Base-by-base conservation (phyloP, 306 rosid species). In the Lagenaria siceraria region DNA sequence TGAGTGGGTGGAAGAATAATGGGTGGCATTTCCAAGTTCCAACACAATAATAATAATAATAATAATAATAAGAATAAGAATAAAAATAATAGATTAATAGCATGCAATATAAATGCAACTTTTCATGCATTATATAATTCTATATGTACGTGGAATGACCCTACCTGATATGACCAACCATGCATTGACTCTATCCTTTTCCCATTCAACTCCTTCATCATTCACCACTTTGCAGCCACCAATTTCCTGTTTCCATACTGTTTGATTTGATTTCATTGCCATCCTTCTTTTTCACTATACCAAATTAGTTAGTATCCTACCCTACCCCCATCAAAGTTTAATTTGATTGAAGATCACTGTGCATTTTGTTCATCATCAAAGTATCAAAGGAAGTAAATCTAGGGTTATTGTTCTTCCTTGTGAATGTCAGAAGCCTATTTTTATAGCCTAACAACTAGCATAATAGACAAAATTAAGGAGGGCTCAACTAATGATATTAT, bases 131-230 rank as follows among this genome's bases (percentile, higher is more conserved):
- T 73, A 73, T 27, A 72, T 53, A 51, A 51, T 51, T 51, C 0
- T 25, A 27, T 14, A 72, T 49, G 59, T 15, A 43, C 55, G 24
- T 49, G 62, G 58, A 73, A 73, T 31, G 77, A 66, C 62, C 46
- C 42, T 27, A 43, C 61, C 18, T 48, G 75, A 80, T 49, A 63
- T 63, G 79, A 80, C 79, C 78, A 74, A 62, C 63, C 82, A 74
- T 61, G 35, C 75, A 59, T 80, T 80, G 82, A 74, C 82, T 62
- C 49, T 49, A 74, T 19, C 62, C 77, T 51, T 17, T 36, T 74
- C 40, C 27, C 56, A 13, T 80, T 80, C 82, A 74, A 74, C 79
- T 51, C 31, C 54, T 59, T 35, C 78, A 78, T 71, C 76, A 58
- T 52, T 72, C 77, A 72, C 77, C 77, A 29, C 77, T 73, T 51